phyloP scores from a whole-genome alignment of 2,329 filamentous ascomycete species.

The Fusarium floridanum region DNA sequence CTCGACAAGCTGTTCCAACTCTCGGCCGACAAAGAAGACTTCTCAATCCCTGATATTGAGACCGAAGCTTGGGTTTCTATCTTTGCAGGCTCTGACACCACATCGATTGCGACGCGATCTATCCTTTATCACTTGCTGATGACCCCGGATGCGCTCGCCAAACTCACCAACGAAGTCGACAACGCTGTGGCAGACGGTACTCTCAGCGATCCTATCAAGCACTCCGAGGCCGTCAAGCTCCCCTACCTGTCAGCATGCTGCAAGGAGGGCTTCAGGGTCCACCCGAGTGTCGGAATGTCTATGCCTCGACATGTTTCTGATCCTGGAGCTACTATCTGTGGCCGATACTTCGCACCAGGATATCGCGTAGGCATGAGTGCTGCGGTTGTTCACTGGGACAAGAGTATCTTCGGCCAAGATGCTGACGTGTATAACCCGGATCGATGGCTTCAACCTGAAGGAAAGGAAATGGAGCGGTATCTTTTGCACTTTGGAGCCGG shows the following conservation, averaged over 20 bases:
- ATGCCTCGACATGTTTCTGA: neutral
- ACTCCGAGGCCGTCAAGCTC: neutral
- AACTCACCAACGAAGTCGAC: neutral
- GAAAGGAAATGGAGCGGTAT: neutral
- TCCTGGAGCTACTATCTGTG: neutral
- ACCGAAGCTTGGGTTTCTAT: neutral
- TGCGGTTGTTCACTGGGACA: neutral
- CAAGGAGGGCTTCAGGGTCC: neutral
- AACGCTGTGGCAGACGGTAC: neutral
- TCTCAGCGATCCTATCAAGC: neutral
- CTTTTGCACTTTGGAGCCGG: neutral
- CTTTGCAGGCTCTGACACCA: neutral
- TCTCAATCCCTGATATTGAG: neutral
- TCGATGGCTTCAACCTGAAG: neutral
- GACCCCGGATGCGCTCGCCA: neutral
- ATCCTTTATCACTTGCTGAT: neutral
- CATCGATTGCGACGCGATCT: neutral
- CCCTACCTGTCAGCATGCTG: neutral
- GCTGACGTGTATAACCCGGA: neutral
- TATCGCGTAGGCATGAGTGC: neutral
- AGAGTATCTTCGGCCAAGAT: neutral
- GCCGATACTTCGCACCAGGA: neutral
- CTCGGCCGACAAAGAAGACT: neutral
- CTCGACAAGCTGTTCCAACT: neutral
- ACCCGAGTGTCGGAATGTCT: neutral